Evolutionary conservation across 2,329 filamentous ascomycete genomes (phyloP), one percentile per base, ranked within the genome.

Genomic region (Lasiodiplodia sp.): DNA sequence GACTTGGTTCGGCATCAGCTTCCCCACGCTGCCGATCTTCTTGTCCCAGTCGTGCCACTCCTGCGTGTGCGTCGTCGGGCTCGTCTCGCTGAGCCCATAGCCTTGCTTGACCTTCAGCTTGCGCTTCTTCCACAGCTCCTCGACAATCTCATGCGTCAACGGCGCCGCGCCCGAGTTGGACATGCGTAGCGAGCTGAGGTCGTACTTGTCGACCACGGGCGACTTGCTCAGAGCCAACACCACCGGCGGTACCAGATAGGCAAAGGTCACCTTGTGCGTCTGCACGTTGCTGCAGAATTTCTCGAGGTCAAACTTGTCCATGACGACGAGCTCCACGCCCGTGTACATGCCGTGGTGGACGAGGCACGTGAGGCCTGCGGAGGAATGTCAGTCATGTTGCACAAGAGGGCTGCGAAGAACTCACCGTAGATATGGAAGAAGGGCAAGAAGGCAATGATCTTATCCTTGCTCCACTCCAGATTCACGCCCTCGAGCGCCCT

Each of bases 361-460:
- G 51, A 94, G 86, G 73, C 88, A 91, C 14, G 89, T 92, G 28
- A 97, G 86, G 8, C 91, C 91, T 81, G 16, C 18, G 34, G 18
- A 38, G 21, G n/a, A 25, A n/a, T 47, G 44, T 47, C 18, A 47
- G 44, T 47, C 40, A 40, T 69, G 38, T 40, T 8, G 6, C 31
- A 23, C 21, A 25, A 7, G 5, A 21, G 34, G 10, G 11, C 21
- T 2, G 11, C 4, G 6, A 14, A n/a, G 21, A 18, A 21, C 87
- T 72, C 80, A 91, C 86, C 93, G 75, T 97, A 97, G 71, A 97
- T 94, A 77, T 97, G 94, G 81, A 94, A 97, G 78, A 97, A 96
- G 0, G 94, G 94, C 12, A 97, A 80, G 69, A 97, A 91, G 1
- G 92, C 92, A 7, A 97, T 79, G 37, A 96, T 83, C 69, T 86